These are phyloP conservation scores for Shiraia bambusicola DNA, from an alignment of 2,329 filamentous ascomycete species.

Conservation along the genomic window DNA sequence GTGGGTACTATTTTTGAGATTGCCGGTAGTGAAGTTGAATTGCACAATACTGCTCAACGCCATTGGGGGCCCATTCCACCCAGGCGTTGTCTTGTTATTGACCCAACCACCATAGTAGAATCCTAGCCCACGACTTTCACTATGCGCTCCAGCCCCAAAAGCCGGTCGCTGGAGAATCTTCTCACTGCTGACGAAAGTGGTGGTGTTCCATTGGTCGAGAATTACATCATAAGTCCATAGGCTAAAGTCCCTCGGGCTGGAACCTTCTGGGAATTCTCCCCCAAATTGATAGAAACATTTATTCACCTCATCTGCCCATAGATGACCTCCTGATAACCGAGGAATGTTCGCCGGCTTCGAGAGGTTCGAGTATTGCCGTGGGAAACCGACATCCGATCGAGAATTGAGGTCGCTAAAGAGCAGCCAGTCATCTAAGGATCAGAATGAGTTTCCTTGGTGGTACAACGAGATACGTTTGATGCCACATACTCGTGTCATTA, in stretches of 20 bases:
- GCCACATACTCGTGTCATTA: conserved; percentile 56
- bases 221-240: conserved; percentile 62
- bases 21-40: conserved; percentile 58
- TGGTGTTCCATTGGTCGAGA: conserved; percentile 57
- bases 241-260: conserved; percentile 48
- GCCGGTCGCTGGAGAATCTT: conserved; percentile 51
- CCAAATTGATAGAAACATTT: conserved; percentile 65
- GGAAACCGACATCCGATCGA: conserved; percentile 47
- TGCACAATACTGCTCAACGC: conserved; percentile 57
- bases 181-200: conserved; percentile 42
- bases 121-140: conserved; percentile 57
- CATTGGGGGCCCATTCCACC: conserved; percentile 53
- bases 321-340: conserved; percentile 49
- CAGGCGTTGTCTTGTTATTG: conserved; percentile 55
- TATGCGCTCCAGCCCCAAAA: conserved; percentile 59
- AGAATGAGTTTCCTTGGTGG: conserved; percentile 12
- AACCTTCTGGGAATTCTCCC: conserved; percentile 52
- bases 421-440: conserved; percentile 53
- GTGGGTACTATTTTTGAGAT: conserved; percentile 56
- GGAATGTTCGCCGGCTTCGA: conserved; percentile 62
- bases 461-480: neutral
- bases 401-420: conserved; percentile 59
- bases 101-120: conserved; percentile 67
- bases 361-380: conserved; percentile 58
- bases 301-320: conserved; percentile 65